Evolutionary conservation across 2,329 filamentous ascomycete species (phyloP).

Genomic region (Colletotrichum graminicola): DNA sequence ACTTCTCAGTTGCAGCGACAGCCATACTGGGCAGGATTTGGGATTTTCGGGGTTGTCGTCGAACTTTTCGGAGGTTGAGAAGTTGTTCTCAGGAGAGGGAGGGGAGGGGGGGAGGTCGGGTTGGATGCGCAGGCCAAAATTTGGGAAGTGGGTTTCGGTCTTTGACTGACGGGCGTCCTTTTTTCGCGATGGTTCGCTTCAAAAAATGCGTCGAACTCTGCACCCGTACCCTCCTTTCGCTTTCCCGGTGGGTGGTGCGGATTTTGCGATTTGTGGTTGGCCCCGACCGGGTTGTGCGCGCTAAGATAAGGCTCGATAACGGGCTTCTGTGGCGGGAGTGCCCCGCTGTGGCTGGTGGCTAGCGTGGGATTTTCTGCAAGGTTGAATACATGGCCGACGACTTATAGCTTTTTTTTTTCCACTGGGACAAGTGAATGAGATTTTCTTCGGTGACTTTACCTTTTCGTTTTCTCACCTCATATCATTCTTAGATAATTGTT

Average conservation of each 20-base stretch:
- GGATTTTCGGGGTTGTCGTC: slow-evolving; percentile 17
- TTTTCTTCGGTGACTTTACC: slow-evolving; percentile 1
- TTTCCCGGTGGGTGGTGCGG: slow-evolving; percentile 51
- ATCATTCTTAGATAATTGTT: neutral
- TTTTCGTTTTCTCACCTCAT: neutral
- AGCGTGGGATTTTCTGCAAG: slow-evolving; percentile 44
- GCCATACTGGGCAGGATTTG: slow-evolving; percentile 76
- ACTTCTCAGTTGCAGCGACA: slow-evolving; percentile 77
- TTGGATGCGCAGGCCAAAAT: slow-evolving; percentile 36
- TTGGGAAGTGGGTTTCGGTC: slow-evolving; percentile 45
- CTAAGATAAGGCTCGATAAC: slow-evolving; percentile 59
- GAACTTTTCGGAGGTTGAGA: slow-evolving; percentile 28
- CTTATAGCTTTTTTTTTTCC: slow-evolving; percentile 43
- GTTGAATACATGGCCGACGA: slow-evolving; percentile 31
- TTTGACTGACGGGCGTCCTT: slow-evolving; percentile 6
- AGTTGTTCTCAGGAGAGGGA: slow-evolving; percentile 41
- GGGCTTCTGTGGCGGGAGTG: slow-evolving; percentile 43
- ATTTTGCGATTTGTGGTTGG: slow-evolving; percentile 60
- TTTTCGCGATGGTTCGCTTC: slow-evolving; percentile 32
- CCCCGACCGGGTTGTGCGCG: slow-evolving; percentile 64
- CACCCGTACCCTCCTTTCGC: slow-evolving; percentile 46
- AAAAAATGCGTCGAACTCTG: slow-evolving; percentile 37
- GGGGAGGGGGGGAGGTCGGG: slow-evolving; percentile 35
- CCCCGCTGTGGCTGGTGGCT: slow-evolving; percentile 44
- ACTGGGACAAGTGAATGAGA: slow-evolving; percentile 7